Base-by-base conservation (phyloP, 225 moss, liverwort and hornwort genomes). In the Takakia lepidozioides region DNA sequence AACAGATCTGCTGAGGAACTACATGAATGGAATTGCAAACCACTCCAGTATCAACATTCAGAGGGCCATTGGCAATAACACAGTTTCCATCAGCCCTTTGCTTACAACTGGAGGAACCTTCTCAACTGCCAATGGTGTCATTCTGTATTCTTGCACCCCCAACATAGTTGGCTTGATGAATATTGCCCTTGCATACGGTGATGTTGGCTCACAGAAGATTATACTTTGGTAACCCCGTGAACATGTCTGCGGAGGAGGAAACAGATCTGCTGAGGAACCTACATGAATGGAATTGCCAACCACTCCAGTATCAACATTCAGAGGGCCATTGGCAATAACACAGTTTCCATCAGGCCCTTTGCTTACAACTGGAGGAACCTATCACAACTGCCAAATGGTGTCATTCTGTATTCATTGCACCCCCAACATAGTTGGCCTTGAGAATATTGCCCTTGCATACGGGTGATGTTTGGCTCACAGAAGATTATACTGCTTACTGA, bases 221-320 rank as follows among this genome's bases (percentile, higher is more conserved):
- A n/a, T n/a, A 66, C 20, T 82, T 82, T 50, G 67, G 59, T 2
- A 82, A 82, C 17, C 54, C 38, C 8, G 38, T 78, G 0, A 59
- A 66, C 6, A 50, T 82, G 43, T 53, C 36, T 28, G 4, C 52
- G n/a, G n/a, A n/a, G n/a, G 24, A 19, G 8, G 56, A 54, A 27
- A 39, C 54, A 0, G 51, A 57, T 11, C 27, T 78, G 10, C 51
- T 58, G 15, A 54, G 47, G 24, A 43, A 35, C 4, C 20, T 66
- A 71, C 10, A 70, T 73, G 27, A 54, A 57, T 25, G 46, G 19
- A 10, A 51, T 45, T n/a, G 61, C 51, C 35, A 67, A 47, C 43
- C 64, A 44, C 18, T 65, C 66, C 1, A 58, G 8, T 17, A 1
- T 67, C 4, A 66, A 40, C 49, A 55, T 71, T 47, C 66, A 66